Percentiles rank a stretch among this genome's conserved stretches.
Evolutionary conservation across 495 filamentous ascomycete genomes (phyloP).

Genomic region (Xeromyces bisporus): DNA sequence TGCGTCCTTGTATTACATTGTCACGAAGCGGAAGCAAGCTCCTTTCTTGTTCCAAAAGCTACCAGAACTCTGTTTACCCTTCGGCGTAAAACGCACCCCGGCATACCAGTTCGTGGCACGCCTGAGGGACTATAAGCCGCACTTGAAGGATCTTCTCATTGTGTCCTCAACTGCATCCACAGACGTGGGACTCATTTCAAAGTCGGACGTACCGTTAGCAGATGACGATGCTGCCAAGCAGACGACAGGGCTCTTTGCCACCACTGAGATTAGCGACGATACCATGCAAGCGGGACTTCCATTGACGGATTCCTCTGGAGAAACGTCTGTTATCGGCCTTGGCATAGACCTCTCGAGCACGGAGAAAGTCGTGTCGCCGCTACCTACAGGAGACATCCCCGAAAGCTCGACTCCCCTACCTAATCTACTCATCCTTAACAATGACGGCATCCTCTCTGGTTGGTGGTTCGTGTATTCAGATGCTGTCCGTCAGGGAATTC

Average conservation of each 20-base stretch:
- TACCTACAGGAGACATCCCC: slow-evolving; percentile 55
- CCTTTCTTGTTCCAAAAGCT: slow-evolving; percentile 56
- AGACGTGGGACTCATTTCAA: slow-evolving; percentile 62
- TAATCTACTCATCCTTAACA: slow-evolving; percentile 68
- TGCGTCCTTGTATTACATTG: slow-evolving; percentile 53
- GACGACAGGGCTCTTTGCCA: slow-evolving; percentile 49
- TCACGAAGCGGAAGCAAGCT: slow-evolving; percentile 41
- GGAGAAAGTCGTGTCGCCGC: slow-evolving; percentile 61
- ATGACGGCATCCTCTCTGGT: slow-evolving; percentile 65
- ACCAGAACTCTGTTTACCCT: slow-evolving; percentile 52
- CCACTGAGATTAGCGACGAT: slow-evolving; percentile 58
- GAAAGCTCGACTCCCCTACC: slow-evolving; percentile 72
- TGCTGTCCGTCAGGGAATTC: slow-evolving; percentile 52
- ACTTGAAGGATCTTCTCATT: slow-evolving; percentile 61
- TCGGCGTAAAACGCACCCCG: slow-evolving; percentile 42
- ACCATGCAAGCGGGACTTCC: slow-evolving; percentile 61
- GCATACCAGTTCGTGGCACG: slow-evolving; percentile 63
- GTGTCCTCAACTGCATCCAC: slow-evolving; percentile 61
- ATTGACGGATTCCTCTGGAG: slow-evolving; percentile 49
- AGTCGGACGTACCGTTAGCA: slow-evolving; percentile 49
- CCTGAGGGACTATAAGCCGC: slow-evolving; percentile 60
- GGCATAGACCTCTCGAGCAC: slow-evolving; percentile 67
- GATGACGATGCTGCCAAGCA: slow-evolving; percentile 40
- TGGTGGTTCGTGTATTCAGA: slow-evolving; percentile 93
- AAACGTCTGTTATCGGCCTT: slow-evolving; percentile 66